Conservation (phyloP, 179 eudicot genomes). For the Dionaea muscipula region DNA sequence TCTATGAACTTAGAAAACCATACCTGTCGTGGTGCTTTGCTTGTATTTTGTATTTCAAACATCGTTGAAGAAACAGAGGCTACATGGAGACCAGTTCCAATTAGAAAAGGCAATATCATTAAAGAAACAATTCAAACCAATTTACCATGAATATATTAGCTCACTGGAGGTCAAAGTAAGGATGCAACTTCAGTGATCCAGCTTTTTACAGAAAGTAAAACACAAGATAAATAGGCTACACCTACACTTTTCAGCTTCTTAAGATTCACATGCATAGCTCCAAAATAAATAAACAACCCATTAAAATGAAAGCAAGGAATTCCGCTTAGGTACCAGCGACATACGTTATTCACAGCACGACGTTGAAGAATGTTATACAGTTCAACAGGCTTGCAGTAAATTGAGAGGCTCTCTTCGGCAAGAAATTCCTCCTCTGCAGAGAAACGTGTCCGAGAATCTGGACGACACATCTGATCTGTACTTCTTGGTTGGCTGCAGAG, state of each 20-base stretch:
- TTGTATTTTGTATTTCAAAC: conserved; percentile 68
- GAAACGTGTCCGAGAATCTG: conserved; percentile 55
- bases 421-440: conserved; percentile 73
- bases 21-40: conserved; percentile 61
- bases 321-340: neutral
- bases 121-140: neutral
- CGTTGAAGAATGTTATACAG: conserved; percentile 88
- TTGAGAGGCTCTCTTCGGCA: conserved; percentile 73
- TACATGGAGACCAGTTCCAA: conserved; percentile 24
- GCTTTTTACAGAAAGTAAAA: no score
- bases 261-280: neutral
- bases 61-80: conserved; percentile 86
- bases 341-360: conserved; percentile 62
- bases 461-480: conserved; percentile 67
- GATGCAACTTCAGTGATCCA: no score
- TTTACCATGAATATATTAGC: neutral
- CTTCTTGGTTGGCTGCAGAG: conserved; percentile 54
- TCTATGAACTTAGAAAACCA: conserved; percentile 3
- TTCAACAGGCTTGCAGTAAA: conserved; percentile 92
- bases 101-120: conserved; percentile 14
- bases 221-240: no score
- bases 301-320: neutral
- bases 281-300: neutral
- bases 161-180: no score
- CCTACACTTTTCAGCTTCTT: no score